These are phyloP conservation scores for Dillenia suffruticosa DNA, from an alignment of 164 flowering plant genomes.

Conservation along the genomic window DNA sequence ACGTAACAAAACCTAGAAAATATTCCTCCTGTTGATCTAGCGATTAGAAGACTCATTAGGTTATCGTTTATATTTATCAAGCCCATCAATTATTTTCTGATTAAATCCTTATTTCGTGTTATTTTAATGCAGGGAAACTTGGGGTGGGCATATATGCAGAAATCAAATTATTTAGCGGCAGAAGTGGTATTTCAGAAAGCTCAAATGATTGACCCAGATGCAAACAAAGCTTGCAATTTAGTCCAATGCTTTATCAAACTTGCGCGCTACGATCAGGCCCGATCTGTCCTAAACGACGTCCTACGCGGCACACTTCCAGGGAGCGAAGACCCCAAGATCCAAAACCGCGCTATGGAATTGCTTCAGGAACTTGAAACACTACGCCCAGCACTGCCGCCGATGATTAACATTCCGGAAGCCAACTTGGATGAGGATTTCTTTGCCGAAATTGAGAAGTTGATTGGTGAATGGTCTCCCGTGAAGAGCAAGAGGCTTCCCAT, in stretches of 20 bases:
- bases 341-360: conserved; percentile 56
- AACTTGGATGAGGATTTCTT: conserved; percentile 48
- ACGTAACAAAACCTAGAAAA: too few species aligned
- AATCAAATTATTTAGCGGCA: conserved; percentile 58
- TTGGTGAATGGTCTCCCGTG: conserved; percentile 36
- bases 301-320: conserved; percentile 42
- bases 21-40: too few species aligned
- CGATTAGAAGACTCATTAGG: too few species aligned
- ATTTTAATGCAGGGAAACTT: conserved; percentile 61
- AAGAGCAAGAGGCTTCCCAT: conserved; percentile 73
- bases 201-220: conserved; percentile 76
- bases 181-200: conserved; percentile 80
- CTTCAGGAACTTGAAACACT: conserved; percentile 40
- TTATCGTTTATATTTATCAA: too few species aligned
- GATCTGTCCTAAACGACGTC: conserved; percentile 44
- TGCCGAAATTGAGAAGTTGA: conserved; percentile 54
- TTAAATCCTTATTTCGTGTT: too few species aligned
- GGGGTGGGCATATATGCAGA: conserved; percentile 98
- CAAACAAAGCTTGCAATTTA: conserved; percentile 83
- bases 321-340: conserved; percentile 45
- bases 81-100: too few species aligned
- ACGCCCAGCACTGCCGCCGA: background rate
- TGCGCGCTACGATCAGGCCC: conserved; percentile 48
- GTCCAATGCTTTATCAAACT: conserved; percentile 59
- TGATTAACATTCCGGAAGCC: background rate